Evolutionary conservation across 2,329 filamentous ascomycete species (phyloP).

Genomic region (Alternaria ethzedia): DNA sequence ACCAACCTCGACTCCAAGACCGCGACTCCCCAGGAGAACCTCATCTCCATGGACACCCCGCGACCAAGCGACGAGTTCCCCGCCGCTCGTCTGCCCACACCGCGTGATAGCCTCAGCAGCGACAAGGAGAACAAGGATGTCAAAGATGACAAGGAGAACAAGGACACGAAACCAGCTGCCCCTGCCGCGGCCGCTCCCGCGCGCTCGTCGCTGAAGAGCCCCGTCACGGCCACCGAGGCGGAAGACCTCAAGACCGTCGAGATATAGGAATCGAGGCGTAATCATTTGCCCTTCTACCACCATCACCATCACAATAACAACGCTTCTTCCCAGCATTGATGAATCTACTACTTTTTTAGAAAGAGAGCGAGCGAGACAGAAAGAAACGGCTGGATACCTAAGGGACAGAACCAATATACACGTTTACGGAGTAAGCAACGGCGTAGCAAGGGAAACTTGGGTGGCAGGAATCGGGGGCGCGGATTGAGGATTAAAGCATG

Average conservation of each 20-base stretch:
- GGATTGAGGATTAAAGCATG: not conserved
- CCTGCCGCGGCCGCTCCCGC: conserved; percentile 3
- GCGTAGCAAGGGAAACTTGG: conserved; percentile 15
- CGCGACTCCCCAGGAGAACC: conserved; percentile 43
- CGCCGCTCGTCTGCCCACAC: conserved; percentile 25
- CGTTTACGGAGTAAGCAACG: conserved; percentile 21
- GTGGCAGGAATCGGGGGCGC: not conserved
- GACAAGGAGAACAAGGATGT: conserved; percentile 47
- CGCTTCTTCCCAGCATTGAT: conserved; percentile 17
- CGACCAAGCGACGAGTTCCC: conserved; percentile 47
- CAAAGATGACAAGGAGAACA: conserved; percentile 45
- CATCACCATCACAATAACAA: not conserved
- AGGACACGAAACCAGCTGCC: conserved; percentile 20
- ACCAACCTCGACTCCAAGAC: conserved; percentile 43
- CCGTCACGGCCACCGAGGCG: conserved; percentile 26
- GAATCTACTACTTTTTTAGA: conserved; percentile 23
- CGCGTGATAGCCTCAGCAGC: conserved; percentile 44
- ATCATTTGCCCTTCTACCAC: conserved; percentile 7
- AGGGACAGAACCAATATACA: conserved; percentile 19
- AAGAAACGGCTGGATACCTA: conserved; percentile 38
- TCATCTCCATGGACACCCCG: conserved; percentile 53
- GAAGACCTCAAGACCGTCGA: conserved; percentile 58
- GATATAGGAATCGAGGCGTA: conserved; percentile 43
- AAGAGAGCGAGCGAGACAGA: not conserved
- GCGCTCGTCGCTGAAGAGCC: conserved; percentile 37